Evolutionary conservation across 202 grass and related monocot species (phyloP).

Genomic region (Zoysia matrella): DNA sequence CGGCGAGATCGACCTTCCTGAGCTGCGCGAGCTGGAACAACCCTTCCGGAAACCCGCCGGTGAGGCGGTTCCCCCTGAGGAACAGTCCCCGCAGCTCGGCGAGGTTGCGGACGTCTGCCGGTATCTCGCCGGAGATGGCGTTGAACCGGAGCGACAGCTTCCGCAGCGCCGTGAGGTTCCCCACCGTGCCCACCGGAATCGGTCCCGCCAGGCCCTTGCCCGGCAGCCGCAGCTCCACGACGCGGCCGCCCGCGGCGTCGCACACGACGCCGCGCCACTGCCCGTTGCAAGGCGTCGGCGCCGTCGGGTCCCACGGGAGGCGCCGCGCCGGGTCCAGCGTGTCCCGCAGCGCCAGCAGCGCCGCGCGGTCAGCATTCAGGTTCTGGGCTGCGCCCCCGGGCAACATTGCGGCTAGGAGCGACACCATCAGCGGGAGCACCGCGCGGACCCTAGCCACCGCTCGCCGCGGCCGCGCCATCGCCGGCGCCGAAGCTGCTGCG

Average conservation of each 20-base stretch:
- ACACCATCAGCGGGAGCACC: background rate
- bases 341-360: slow-evolving; percentile 51
- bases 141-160: slow-evolving; percentile 71
- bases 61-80: slow-evolving; percentile 50
- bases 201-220: slow-evolving; percentile 47
- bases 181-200: slow-evolving; percentile 59
- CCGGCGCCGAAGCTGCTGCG: background rate
- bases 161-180: slow-evolving; percentile 69
- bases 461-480: slow-evolving; percentile 17
- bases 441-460: background rate
- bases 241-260: slow-evolving; percentile 37
- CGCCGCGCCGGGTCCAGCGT: slow-evolving; percentile 27
- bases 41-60: slow-evolving; percentile 46
- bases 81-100: slow-evolving; percentile 45
- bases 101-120: slow-evolving; percentile 53
- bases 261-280: slow-evolving; percentile 56
- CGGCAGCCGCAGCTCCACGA: slow-evolving; percentile 52
- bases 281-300: slow-evolving; percentile 43
- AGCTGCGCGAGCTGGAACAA: slow-evolving; percentile 66
- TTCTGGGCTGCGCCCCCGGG: slow-evolving; percentile 26
- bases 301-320: slow-evolving; percentile 46
- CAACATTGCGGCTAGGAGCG: slow-evolving; percentile 17
- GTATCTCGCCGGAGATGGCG: slow-evolving; percentile 57
- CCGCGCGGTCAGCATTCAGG: slow-evolving; percentile 36
- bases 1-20: slow-evolving; percentile 48